Evolutionary conservation across 306 rosid genomes (phyloP).

Genomic region (Fragaria nilgerrensis): DNA sequence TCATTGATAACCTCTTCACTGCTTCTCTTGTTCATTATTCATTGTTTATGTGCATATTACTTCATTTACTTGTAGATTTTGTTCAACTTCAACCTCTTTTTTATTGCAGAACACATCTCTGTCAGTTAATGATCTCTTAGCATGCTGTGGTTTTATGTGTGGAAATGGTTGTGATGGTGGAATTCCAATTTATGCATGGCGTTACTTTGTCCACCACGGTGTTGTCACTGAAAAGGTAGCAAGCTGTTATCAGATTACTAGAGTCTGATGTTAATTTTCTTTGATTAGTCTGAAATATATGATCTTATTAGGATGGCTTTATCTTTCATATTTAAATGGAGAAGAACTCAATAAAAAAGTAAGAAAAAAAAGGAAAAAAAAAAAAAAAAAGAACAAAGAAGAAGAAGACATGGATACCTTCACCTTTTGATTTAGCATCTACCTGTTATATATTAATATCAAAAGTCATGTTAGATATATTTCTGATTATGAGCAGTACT

Average conservation of each 20-base stretch:
- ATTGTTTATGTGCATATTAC: not conserved
- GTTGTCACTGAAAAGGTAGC: constrained; percentile 95
- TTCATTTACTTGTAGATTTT: not conserved
- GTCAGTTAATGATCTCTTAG: constrained; percentile 82
- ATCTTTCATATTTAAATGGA: not conserved
- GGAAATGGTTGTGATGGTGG: constrained; percentile 95
- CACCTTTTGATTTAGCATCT: not conserved
- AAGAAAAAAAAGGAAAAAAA: not conserved
- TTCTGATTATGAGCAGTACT: not conserved
- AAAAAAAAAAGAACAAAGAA: not conserved
- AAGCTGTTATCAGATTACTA: not conserved
- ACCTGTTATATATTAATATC: not conserved
- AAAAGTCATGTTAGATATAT: not conserved
- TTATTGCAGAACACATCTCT: constrained; percentile 74
- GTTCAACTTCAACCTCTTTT: constrained; percentile 19
- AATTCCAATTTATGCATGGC: constrained; percentile 73
- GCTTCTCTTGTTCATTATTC: constrained; percentile 15
- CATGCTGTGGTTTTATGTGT: constrained; percentile 93
- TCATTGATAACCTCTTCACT: constrained; percentile 6
- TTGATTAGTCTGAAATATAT: not conserved
- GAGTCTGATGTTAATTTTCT: not conserved
- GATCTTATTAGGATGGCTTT: not conserved
- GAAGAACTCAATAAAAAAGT: not conserved
- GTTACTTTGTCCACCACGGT: constrained; percentile 70
- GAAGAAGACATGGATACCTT: not conserved